Conservation (phyloP, 140 eudicot species). For the Stevia rebaudiana region DNA sequence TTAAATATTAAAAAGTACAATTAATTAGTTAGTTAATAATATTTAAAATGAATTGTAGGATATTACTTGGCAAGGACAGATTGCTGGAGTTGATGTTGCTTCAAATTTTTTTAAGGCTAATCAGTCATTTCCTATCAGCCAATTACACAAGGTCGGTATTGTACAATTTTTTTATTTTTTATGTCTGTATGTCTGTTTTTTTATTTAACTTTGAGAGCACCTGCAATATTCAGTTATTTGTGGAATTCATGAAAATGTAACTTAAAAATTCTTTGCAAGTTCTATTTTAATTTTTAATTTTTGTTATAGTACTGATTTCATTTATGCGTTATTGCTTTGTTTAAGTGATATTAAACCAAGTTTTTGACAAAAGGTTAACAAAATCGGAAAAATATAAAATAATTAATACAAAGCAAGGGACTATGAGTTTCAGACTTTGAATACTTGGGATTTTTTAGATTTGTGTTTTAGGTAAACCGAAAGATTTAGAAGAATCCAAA, state of each 20-base stretch:
- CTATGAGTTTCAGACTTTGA: not conserved
- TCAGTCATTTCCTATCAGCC: conserved; percentile 60
- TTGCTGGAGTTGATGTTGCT: conserved; percentile 90
- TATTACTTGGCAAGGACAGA: conserved; percentile 79
- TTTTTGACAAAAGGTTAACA: not conserved
- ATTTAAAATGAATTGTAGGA: conserved; percentile 44
- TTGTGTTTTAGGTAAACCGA: not conserved
- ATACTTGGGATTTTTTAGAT: not conserved
- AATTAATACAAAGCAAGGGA: not conserved
- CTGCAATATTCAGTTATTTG: too few relatives aligned
- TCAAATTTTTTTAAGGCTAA: conserved; percentile 62
- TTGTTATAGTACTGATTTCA: not conserved
- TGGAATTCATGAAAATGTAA: not conserved
- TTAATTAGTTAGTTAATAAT: conserved; percentile 13
- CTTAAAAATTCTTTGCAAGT: not conserved
- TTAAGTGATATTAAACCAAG: not conserved
- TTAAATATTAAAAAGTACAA: not conserved
- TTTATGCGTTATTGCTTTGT: not conserved
- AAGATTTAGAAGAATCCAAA: not conserved
- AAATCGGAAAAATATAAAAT: not conserved
- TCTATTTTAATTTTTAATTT: not conserved
- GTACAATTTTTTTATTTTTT: not conserved
- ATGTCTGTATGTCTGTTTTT: not conserved
- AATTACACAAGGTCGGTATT: conserved; percentile 44
- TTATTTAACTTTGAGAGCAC: too few relatives aligned